A percentile compares a stretch with the other conserved stretches of the same genome.
Conservation (phyloP, 108 stramenopile species). For the Seminavis robusta region DNA sequence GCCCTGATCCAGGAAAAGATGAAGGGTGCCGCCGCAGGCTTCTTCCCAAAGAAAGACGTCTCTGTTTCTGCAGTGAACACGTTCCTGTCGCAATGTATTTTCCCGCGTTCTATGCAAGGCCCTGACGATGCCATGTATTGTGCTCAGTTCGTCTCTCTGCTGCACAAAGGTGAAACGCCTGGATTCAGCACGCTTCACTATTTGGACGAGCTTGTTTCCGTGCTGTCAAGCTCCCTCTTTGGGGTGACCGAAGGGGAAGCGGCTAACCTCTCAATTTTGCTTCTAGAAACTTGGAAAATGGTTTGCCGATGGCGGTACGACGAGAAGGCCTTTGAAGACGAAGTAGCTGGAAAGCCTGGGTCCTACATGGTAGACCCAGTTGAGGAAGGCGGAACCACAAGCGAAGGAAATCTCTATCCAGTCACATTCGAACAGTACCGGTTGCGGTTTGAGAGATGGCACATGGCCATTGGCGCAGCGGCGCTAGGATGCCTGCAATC, state of each 20-base stretch:
- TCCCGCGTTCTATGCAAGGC: conserved; percentile 61
- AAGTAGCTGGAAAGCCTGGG: conserved; percentile 51
- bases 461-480: conserved; percentile 60
- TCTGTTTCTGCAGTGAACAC: conserved; percentile 29
- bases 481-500: conserved; percentile 70
- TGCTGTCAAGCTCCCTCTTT: conserved; percentile 58
- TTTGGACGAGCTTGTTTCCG: conserved; percentile 63
- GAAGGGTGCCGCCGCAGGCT: conserved; percentile 28
- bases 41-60: conserved; percentile 28
- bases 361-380: conserved; percentile 16
- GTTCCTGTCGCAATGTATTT: conserved; percentile 72
- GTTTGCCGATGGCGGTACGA: conserved; percentile 80
- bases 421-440: conserved; percentile 51
- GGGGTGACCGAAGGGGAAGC: conserved; percentile 88
- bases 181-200: conserved; percentile 72
- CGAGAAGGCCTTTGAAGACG: conserved; percentile 62
- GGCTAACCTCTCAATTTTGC: conserved; percentile 66
- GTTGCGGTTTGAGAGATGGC: conserved; percentile 75
- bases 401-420: conserved; percentile 16
- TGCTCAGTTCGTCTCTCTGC: conserved; percentile 61
- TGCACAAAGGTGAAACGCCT: conserved; percentile 76
- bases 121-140: conserved; percentile 89
- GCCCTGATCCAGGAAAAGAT: conserved; percentile 32
- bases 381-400: conserved; percentile 16
- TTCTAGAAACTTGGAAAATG: conserved; percentile 70